Evolutionary conservation across 176 grass and related monocot species (phyloP).

Genomic region (Avena sativa): DNA sequence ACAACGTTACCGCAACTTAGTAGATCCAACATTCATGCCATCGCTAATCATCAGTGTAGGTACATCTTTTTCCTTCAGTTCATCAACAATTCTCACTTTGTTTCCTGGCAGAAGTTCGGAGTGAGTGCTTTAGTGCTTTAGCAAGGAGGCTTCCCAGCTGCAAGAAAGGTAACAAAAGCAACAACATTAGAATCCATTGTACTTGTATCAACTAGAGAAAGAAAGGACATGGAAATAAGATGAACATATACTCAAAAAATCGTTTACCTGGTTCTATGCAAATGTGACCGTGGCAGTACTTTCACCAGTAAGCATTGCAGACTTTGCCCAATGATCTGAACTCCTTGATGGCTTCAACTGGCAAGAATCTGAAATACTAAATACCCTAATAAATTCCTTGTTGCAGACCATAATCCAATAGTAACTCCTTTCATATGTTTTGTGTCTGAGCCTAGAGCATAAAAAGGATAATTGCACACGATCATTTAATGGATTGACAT

Average conservation of each 20-base stretch:
- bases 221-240: neutral
- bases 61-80: conserved; percentile 70
- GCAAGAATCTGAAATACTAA: conserved; percentile 82
- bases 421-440: conserved; percentile 71
- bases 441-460: conserved; percentile 62
- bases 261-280: conserved; percentile 85
- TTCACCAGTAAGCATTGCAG: conserved; percentile 95
- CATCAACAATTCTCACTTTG: conserved; percentile 79
- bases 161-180: neutral
- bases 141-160: conserved; percentile 74
- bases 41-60: conserved; percentile 87
- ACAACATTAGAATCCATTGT: neutral
- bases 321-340: conserved; percentile 79
- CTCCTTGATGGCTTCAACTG: conserved; percentile 68
- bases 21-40: conserved; percentile 78
- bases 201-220: conserved; percentile 2
- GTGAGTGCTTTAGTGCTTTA: conserved; percentile 47
- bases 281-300: conserved; percentile 61
- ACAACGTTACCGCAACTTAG: no score
- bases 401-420: conserved; percentile 59
- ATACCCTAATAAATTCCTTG: conserved; percentile 68
- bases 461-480: neutral
- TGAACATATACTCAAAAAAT: neutral
- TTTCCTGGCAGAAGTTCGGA: conserved; percentile 87
- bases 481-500: neutral